Conservation (phyloP, 306 rosid species). For the Cicer judaicum region DNA sequence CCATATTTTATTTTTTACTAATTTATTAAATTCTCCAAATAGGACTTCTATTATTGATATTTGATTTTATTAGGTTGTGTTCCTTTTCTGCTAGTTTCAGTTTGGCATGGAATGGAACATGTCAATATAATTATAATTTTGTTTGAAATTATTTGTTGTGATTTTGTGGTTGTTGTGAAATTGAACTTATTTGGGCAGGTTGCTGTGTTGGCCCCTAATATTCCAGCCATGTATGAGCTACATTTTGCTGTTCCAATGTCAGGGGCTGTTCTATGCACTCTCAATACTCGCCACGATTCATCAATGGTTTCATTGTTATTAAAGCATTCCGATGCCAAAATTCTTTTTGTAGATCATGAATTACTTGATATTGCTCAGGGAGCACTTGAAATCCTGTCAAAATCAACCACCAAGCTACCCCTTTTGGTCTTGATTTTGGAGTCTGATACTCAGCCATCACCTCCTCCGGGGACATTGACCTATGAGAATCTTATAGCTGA, state of each 20-base stretch:
- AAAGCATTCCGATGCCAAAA: slow-evolving; percentile 75
- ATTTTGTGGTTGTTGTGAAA: slow-evolving; percentile 4
- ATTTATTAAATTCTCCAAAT: no score
- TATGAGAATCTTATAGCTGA: slow-evolving; percentile 67
- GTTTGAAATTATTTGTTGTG: not conserved
- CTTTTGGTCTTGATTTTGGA: slow-evolving; percentile 61
- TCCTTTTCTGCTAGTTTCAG: no score
- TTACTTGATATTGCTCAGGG: slow-evolving; percentile 59
- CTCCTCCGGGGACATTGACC: slow-evolving; percentile 47
- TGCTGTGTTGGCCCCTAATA: slow-evolving; percentile 77
- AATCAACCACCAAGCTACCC: slow-evolving; percentile 51
- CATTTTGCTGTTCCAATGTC: slow-evolving; percentile 95
- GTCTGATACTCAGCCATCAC: slow-evolving; percentile 40
- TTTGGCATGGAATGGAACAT: not conserved
- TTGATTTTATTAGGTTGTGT: no score
- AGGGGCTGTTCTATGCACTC: slow-evolving; percentile 77
- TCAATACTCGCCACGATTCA: slow-evolving; percentile 72
- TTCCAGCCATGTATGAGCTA: slow-evolving; percentile 84
- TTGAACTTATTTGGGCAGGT: slow-evolving; percentile 56
- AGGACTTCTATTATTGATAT: no score
- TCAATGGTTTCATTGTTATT: slow-evolving; percentile 61
- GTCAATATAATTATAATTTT: not conserved
- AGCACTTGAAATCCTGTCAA: slow-evolving; percentile 62
- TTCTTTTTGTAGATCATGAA: slow-evolving; percentile 70
- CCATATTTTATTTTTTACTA: no score